A percentile compares a stretch with the other conserved stretches of the same genome.
These are phyloP conservation scores for Aspergillus costaricaensis DNA, from an alignment of 2,329 filamentous ascomycete species.

Conservation along the genomic window DNA sequence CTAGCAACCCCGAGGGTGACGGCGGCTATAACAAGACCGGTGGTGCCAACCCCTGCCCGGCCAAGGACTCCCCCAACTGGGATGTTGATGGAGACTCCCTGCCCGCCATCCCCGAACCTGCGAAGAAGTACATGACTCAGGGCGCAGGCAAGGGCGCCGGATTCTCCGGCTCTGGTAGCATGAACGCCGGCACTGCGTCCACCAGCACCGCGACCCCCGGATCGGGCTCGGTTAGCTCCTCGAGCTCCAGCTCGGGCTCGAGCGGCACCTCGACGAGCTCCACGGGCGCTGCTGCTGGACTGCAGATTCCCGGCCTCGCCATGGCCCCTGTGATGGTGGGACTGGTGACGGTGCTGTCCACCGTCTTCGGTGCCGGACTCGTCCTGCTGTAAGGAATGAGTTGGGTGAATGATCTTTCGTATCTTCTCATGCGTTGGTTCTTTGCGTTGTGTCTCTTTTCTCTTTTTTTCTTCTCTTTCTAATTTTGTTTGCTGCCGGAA, in stretches of 20 bases:
- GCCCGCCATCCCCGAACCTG: slow-evolving; percentile 58
- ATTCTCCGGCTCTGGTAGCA: slow-evolving; percentile 57
- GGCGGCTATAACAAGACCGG: slow-evolving; percentile 62
- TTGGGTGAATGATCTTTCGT: no score
- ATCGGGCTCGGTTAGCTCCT: slow-evolving; percentile 45
- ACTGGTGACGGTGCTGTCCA: slow-evolving; percentile 54
- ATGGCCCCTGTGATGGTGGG: slow-evolving; percentile 55
- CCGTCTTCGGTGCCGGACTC: slow-evolving; percentile 54
- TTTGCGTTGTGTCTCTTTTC: slow-evolving; percentile 13
- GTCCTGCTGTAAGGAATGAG: slow-evolving; percentile 32
- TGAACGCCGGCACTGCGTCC: slow-evolving; percentile 55
- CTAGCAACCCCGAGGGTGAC: slow-evolving; percentile 55
- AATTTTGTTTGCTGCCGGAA: background rate
- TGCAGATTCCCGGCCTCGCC: slow-evolving; percentile 49
- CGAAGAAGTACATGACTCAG: slow-evolving; percentile 58
- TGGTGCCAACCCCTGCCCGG: slow-evolving; percentile 56
- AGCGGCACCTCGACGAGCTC: slow-evolving; percentile 30
- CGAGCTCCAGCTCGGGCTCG: slow-evolving; percentile 15
- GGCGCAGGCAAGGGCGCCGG: slow-evolving; percentile 61
- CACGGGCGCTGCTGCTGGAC: slow-evolving; percentile 47
- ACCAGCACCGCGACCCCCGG: slow-evolving; percentile 53
- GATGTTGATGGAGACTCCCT: slow-evolving; percentile 56
- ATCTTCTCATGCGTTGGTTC: background rate
- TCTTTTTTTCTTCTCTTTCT: slow-evolving; percentile 18
- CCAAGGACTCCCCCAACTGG: slow-evolving; percentile 56